Evolutionary conservation across 2,329 filamentous ascomycete genomes (phyloP).

Genomic region (Xylaria sp.): DNA sequence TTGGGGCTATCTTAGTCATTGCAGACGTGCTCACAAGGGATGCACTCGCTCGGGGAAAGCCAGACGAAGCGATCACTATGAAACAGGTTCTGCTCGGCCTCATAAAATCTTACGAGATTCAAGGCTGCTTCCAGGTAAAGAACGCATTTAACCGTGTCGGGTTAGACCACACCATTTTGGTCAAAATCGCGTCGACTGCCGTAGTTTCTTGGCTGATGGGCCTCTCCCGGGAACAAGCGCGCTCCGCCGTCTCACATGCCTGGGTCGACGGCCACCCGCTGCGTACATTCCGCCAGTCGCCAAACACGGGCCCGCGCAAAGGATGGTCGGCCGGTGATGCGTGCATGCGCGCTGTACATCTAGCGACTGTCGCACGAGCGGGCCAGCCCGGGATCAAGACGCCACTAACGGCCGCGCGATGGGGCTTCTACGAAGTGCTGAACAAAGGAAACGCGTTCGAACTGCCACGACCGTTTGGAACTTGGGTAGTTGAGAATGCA

Average conservation of each 20-base stretch:
- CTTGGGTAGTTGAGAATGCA: slow-evolving; percentile 45
- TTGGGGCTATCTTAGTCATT: slow-evolving; percentile 52
- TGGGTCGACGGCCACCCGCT: slow-evolving; percentile 54
- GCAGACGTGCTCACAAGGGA: slow-evolving; percentile 47
- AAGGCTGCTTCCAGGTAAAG: slow-evolving; percentile 50
- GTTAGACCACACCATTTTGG: slow-evolving; percentile 55
- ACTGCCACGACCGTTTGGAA: slow-evolving; percentile 40
- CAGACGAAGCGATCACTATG: slow-evolving; percentile 46
- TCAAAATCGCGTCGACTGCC: slow-evolving; percentile 55
- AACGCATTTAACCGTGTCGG: slow-evolving; percentile 52
- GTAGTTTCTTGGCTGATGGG: slow-evolving; percentile 53
- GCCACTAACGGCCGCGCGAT: slow-evolving; percentile 48
- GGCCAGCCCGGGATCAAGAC: slow-evolving; percentile 42
- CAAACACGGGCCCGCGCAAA: slow-evolving; percentile 54
- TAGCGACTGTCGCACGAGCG: slow-evolving; percentile 47
- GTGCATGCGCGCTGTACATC: slow-evolving; percentile 54
- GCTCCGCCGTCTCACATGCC: slow-evolving; percentile 52
- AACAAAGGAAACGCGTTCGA: slow-evolving; percentile 36
- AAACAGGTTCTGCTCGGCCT: slow-evolving; percentile 28
- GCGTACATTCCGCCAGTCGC: slow-evolving; percentile 49
- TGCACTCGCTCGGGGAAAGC: slow-evolving; percentile 36
- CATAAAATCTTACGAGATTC: slow-evolving; percentile 57
- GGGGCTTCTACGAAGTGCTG: slow-evolving; percentile 51
- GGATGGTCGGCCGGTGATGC: slow-evolving; percentile 57
- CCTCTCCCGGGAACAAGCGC: slow-evolving; percentile 49